phyloP scores from a whole-genome alignment of 164 flowering plant genomes.

The Magnolia changhungtana region DNA sequence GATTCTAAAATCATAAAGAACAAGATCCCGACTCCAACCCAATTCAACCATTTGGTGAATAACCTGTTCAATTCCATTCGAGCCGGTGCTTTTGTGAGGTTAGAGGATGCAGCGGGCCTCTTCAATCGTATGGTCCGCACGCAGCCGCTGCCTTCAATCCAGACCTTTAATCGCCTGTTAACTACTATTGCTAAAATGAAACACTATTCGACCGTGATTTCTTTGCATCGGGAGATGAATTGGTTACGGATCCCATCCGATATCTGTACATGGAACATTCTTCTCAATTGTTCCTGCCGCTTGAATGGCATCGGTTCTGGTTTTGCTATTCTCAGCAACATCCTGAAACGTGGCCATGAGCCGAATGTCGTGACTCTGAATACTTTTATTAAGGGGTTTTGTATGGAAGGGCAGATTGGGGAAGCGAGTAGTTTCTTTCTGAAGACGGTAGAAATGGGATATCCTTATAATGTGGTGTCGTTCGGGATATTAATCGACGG shows the following conservation, averaged over 20 bases:
- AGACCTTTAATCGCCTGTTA: conserved; percentile 1
- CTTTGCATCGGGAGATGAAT: conserved; percentile 5
- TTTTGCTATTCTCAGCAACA: conserved; percentile 10
- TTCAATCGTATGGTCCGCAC: not conserved
- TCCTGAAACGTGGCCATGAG: conserved; percentile 11
- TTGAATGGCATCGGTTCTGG: conserved; percentile 9
- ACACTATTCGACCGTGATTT: conserved; percentile 1
- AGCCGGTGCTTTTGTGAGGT: too few species aligned
- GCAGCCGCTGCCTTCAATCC: not conserved
- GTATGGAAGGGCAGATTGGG: not conserved
- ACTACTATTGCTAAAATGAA: not conserved
- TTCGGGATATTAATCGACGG: conserved; percentile 15
- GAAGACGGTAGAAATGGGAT: conserved; percentile 3
- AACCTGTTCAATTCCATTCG: too few species aligned
- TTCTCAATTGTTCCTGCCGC: conserved; percentile 17
- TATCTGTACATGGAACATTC: not conserved
- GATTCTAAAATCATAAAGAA: too few species aligned
- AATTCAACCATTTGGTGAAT: too few species aligned
- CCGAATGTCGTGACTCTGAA: conserved; percentile 1
- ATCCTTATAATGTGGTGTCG: conserved; percentile 6
- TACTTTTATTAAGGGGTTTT: conserved; percentile 16
- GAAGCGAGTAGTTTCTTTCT: not conserved
- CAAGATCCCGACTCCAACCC: too few species aligned
- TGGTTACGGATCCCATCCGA: not conserved
- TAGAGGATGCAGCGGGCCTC: too few species aligned